Conservation (phyloP, 805 yeast species). For the Yamadazyma nakazawae region DNA sequence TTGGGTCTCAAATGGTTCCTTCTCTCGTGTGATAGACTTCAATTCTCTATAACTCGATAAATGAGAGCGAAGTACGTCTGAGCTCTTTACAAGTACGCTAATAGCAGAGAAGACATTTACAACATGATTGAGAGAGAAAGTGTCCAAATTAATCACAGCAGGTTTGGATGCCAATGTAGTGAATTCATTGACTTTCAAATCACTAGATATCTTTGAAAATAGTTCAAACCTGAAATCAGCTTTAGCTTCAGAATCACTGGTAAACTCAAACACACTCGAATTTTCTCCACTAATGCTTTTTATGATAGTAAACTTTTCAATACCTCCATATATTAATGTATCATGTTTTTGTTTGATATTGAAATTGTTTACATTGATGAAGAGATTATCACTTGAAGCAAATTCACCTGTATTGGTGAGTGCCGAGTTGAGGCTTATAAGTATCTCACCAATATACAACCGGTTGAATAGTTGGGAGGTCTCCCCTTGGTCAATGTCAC, state of each 20-base stretch:
- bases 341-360: conserved; percentile 43
- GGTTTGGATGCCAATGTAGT: conserved; percentile 14
- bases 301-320: conserved; percentile 31
- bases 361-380: conserved; percentile 23
- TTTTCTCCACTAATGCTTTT: conserved; percentile 17
- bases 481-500: conserved; percentile 10
- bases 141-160: conserved; percentile 9
- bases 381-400: conserved; percentile 29
- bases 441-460: conserved; percentile 34
- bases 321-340: conserved; percentile 46
- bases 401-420: conserved; percentile 40
- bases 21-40: neutral
- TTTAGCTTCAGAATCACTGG: conserved; percentile 16
- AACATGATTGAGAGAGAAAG: conserved; percentile 1
- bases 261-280: conserved; percentile 26
- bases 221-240: conserved; percentile 56
- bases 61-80: conserved; percentile 1
- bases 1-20: conserved; percentile 14
- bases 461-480: conserved; percentile 31
- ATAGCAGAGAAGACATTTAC: conserved; percentile 2
- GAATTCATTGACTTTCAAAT: conserved; percentile 11
- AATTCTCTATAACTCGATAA: conserved; percentile 5
- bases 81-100: neutral
- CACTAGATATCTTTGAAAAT: conserved; percentile 18
- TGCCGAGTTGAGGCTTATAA: conserved; percentile 47